Evolutionary conservation across 2,329 filamentous ascomycete genomes (phyloP).

Genomic region (Aureobasidium sp.): DNA sequence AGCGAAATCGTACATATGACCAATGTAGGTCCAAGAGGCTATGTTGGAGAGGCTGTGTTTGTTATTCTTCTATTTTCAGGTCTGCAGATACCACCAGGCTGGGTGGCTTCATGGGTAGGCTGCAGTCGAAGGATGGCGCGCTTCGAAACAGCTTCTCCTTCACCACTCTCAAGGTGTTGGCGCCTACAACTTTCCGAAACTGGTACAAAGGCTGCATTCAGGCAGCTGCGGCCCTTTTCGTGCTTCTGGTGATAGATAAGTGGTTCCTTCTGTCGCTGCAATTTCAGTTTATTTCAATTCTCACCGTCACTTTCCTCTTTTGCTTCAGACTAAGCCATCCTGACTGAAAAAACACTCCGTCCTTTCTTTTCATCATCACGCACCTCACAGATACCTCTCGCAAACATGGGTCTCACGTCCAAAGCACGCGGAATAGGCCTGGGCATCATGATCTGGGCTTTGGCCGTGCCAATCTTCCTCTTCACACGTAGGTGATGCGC

Average conservation of each 20-base stretch:
- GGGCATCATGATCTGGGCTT: conserved; percentile 15
- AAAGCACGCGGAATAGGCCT: conserved; percentile 10
- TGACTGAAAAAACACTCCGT: background rate
- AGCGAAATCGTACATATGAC: background rate
- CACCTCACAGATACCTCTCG: too few species aligned
- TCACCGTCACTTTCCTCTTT: background rate
- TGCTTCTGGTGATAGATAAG: background rate
- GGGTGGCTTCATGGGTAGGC: background rate
- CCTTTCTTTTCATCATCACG: background rate
- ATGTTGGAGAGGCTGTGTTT: background rate
- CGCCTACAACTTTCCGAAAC: background rate
- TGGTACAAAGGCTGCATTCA: background rate
- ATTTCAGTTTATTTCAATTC: background rate
- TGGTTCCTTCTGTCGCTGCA: background rate
- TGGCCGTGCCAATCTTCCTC: conserved; percentile 18
- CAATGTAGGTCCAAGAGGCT: background rate
- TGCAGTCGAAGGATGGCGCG: conserved; percentile 5
- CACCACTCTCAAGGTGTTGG: background rate
- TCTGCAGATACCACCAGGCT: background rate
- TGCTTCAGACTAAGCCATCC: background rate
- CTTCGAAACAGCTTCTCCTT: background rate
- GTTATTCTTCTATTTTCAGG: background rate
- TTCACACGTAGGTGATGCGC: conserved; percentile 14
- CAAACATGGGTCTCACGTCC: conserved; percentile 7
- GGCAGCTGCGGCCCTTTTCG: background rate